Evolutionary conservation across 2,329 filamentous ascomycete species (phyloP).

Genomic region (Cordyceps farinosa): DNA sequence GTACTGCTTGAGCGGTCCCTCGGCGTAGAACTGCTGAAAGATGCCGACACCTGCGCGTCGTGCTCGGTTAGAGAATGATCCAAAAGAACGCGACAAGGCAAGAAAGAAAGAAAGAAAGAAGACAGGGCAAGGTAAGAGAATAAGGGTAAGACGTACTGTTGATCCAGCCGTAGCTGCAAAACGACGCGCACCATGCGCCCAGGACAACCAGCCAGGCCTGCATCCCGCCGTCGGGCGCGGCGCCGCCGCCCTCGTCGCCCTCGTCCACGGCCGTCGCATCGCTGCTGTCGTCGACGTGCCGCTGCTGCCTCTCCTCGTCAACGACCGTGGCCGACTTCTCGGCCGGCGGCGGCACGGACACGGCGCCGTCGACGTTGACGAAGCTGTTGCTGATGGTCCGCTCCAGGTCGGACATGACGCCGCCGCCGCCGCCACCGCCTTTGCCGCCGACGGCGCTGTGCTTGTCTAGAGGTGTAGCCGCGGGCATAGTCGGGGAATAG

Average conservation of each 20-base stretch:
- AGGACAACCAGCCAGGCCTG: constrained; percentile 30
- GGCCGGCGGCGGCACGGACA: constrained; percentile 1
- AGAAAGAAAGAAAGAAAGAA: neutral
- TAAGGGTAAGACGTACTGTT: constrained; percentile 25
- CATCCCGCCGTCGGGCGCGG: constrained; percentile 14
- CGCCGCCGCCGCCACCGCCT: neutral
- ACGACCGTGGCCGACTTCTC: neutral
- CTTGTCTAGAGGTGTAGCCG: neutral
- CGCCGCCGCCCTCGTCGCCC: neutral
- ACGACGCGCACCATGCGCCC: constrained; percentile 32
- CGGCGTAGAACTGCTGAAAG: constrained; percentile 54
- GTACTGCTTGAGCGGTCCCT: constrained; percentile 40
- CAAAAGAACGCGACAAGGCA: too few species aligned
- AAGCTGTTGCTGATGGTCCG: constrained; percentile 11
- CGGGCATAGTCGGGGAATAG: neutral
- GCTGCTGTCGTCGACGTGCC: constrained; percentile 9
- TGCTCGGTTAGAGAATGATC: neutral
- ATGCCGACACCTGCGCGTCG: constrained; percentile 35
- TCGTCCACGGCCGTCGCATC: constrained; percentile 11
- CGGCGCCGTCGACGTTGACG: constrained; percentile 12
- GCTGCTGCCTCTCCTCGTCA: constrained; percentile 12
- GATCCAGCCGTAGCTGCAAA: constrained; percentile 33
- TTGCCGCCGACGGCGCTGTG: neutral
- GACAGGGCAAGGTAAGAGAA: too few species aligned
- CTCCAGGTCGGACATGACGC: neutral